A percentile compares a stretch with the other conserved stretches of the same genome.
Conservation (phyloP, 768 basidiomycete genomes). For the Sarcodon aspratus region DNA sequence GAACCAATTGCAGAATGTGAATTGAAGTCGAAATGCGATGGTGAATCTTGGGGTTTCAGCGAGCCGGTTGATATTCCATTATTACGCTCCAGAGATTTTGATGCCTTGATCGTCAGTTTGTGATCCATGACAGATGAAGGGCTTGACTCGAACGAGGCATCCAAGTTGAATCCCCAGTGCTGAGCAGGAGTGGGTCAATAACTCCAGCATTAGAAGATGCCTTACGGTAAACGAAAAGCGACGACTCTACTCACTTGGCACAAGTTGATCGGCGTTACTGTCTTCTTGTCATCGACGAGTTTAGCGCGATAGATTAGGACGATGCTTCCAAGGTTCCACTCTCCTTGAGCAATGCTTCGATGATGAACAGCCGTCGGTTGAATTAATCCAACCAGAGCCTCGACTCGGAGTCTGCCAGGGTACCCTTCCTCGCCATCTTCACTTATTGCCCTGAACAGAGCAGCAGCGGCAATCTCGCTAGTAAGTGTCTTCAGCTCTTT, state of each 20-base stretch:
- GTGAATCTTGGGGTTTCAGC: slow-evolving; percentile 18
- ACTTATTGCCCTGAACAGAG: slow-evolving; percentile 47
- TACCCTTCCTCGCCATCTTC: slow-evolving; percentile 64
- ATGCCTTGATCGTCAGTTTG: slow-evolving; percentile 27
- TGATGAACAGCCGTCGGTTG: slow-evolving; percentile 16
- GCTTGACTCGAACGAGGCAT: slow-evolving; percentile 44
- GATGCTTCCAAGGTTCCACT: slow-evolving; percentile 51
- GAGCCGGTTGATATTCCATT: slow-evolving; percentile 41
- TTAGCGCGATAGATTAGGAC: slow-evolving; percentile 61
- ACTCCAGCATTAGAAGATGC: neutral
- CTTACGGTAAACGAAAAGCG: neutral
- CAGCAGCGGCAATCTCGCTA: slow-evolving; percentile 22
- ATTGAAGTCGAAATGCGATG: neutral
- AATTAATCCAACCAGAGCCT: slow-evolving; percentile 23
- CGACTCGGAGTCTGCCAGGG: slow-evolving; percentile 48
- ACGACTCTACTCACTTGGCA: slow-evolving; percentile 46
- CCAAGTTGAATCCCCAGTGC: slow-evolving; percentile 82
- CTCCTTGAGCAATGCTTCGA: slow-evolving; percentile 13
- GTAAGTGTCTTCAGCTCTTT: slow-evolving; percentile 38
- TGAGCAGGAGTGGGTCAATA: slow-evolving; percentile 13
- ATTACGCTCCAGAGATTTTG: slow-evolving; percentile 38
- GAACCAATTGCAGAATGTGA: slow-evolving; percentile 31
- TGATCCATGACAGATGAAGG: slow-evolving; percentile 40
- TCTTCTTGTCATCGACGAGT: slow-evolving; percentile 30
- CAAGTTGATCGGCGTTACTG: slow-evolving; percentile 62